A percentile compares a stretch with the other conserved stretches of the same genome.
phyloP scores from a whole-genome alignment of 2,329 filamentous ascomycete species.

The Sarocladiaceae sp. region DNA sequence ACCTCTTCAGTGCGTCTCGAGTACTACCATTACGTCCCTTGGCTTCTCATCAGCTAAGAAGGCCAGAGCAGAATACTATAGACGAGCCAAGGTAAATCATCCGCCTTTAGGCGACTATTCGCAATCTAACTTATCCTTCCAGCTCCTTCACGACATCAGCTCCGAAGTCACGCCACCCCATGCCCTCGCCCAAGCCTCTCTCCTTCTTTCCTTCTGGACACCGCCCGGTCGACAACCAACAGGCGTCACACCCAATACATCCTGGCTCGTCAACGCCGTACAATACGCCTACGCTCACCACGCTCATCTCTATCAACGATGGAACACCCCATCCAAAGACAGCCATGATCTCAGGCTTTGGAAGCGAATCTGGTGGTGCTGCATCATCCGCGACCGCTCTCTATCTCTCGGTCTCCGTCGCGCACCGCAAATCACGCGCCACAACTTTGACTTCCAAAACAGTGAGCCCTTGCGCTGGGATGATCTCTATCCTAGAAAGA shows the following conservation, averaged over 20 bases:
- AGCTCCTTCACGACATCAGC: background rate
- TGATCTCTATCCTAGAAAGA: background rate
- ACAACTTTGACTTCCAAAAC: constrained; percentile 1
- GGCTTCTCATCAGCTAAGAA: constrained; percentile 3
- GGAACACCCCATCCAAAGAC: background rate
- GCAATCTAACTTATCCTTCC: background rate
- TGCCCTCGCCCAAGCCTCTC: background rate
- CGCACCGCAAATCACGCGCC: constrained; percentile 9
- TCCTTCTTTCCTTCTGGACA: background rate
- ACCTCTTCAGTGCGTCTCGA: background rate
- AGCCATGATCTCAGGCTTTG: background rate
- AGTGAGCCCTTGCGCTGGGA: background rate
- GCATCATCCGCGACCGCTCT: constrained; percentile 11
- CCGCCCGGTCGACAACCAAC: background rate
- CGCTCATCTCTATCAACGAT: background rate
- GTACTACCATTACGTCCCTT: background rate
- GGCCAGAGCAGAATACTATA: constrained; percentile 5
- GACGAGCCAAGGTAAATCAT: constrained; percentile 1
- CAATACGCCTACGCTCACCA: background rate
- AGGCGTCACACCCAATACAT: background rate
- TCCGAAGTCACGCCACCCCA: background rate
- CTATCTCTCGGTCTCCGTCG: constrained; percentile 10
- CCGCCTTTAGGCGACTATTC: background rate
- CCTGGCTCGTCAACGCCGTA: background rate
- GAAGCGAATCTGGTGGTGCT: constrained; percentile 12